Percentiles rank a stretch among this genome's conserved stretches.
Evolutionary conservation across 73 alveolate species (phyloP).

Genomic region (Paramecium bursaria): DNA sequence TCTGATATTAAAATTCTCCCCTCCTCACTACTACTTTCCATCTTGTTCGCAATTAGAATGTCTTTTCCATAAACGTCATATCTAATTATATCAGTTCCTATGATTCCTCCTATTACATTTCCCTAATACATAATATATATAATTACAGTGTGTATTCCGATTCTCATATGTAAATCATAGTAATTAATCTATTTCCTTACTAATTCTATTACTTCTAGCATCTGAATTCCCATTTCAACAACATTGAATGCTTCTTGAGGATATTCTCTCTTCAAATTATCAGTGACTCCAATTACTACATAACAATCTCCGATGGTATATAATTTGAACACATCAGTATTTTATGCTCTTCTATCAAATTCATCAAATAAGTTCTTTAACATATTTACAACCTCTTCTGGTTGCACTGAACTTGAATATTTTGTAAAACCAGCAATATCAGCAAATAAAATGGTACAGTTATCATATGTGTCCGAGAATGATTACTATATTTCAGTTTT

Average conservation of each 20-base stretch:
- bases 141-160: conserved; percentile 75
- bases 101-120: conserved; percentile 74
- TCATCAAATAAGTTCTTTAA: conserved; percentile 64
- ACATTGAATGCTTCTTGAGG: conserved; percentile 66
- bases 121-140: conserved; percentile 46
- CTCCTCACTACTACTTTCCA: conserved; percentile 74
- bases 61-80: conserved; percentile 78
- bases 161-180: conserved; percentile 72
- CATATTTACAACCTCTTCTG: conserved; percentile 72
- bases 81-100: conserved; percentile 77
- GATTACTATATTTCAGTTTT: conserved; percentile 6
- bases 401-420: conserved; percentile 58
- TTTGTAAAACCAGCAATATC: conserved; percentile 74
- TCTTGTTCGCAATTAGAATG: conserved; percentile 71
- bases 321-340: conserved; percentile 62
- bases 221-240: conserved; percentile 61
- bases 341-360: conserved; percentile 52
- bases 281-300: conserved; percentile 69
- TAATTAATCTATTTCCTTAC: conserved; percentile 68
- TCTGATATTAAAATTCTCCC: conserved; percentile 72
- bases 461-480: conserved; percentile 60
- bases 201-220: conserved; percentile 67
- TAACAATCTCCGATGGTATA: conserved; percentile 75
- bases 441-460: conserved; percentile 67
- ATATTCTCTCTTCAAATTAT: conserved; percentile 65